Base-by-base conservation (phyloP, 2,329 filamentous ascomycete species). In the Neurospora sp. region DNA sequence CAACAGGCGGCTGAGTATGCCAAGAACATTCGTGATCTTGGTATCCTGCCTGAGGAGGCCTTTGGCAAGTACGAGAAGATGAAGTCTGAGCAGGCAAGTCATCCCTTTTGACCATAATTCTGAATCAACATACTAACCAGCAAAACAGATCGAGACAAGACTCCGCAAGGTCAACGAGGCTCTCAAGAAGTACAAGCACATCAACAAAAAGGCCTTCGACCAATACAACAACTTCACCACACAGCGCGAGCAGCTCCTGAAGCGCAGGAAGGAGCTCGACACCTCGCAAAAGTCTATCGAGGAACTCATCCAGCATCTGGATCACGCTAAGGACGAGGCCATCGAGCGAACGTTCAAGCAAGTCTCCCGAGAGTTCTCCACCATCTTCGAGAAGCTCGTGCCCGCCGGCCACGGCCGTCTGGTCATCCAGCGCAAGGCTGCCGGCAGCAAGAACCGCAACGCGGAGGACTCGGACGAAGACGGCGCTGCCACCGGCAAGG, bases 151-250 rank as follows among this genome's bases (percentile, higher is more conserved):
- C 71, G 83, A 83, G n/a, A 83, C 82, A 52, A 89, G 90, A 70
- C 87, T 98, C 33, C 93, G 96, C 81, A 96, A 94, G 77, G 93
- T 95, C 77, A 96, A 97, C 73, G 92, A 97, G 75, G 89, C 92
- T 0, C 85, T 98, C 69, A 98, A 98, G 82, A 97, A 97, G 79
- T 98, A 96, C 82, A 93, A 93, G 69, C 93, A 97, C 77, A 94
- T 99, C 82, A 99, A 99, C 87, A 99, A 98, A 83, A 98, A 99
- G 82, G 96, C 96, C 0, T 97, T 98, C 78, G 96, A 99, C 81
- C 96, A 99, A 80, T 99, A 98, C 83, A 96, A 95, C 82, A 97
- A 90, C 82, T 99, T 98, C 79, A 97, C 95, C 8, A 91, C 90
- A 67, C 93, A 97, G 80, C 91, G 96, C 70, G 94, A 97, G 72